Percentiles rank a stretch among this genome's conserved stretches.
Conservation (phyloP, 1,284 basidiomycete genomes). For the Apiotrichum veenhuisii region DNA sequence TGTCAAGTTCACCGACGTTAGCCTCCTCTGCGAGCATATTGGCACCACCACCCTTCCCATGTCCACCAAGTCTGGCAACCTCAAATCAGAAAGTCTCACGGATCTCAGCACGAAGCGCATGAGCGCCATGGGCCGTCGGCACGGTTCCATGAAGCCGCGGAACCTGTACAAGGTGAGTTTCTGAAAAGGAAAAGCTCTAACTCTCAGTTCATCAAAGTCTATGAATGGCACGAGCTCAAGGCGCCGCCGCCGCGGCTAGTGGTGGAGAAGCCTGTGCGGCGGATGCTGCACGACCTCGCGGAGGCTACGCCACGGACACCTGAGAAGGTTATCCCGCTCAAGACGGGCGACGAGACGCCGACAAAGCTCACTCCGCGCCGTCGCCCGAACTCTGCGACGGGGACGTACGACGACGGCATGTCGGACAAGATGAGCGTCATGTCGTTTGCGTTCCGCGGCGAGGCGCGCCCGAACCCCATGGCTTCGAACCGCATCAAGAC, state of each 20-base stretch:
- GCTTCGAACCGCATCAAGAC: neutral
- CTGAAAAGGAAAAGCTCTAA: neutral
- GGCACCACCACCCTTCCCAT: constrained; percentile 85
- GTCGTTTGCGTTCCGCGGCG: constrained; percentile 39
- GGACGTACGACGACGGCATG: constrained; percentile 10
- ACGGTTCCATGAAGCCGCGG: constrained; percentile 69
- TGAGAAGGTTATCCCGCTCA: constrained; percentile 8
- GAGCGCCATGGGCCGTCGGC: constrained; percentile 63
- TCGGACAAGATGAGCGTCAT: constrained; percentile 40
- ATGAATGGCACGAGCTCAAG: constrained; percentile 62
- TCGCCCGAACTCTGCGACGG: neutral
- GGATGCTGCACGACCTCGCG: constrained; percentile 9
- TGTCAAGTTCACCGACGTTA: constrained; percentile 90
- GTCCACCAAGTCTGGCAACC: constrained; percentile 58
- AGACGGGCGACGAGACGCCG: constrained; percentile 11
- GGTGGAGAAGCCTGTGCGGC: neutral
- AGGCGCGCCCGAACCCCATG: constrained; percentile 10
- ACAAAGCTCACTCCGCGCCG: constrained; percentile 7
- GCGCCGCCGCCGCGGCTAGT: neutral
- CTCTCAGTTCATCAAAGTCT: constrained; percentile 59
- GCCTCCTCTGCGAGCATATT: constrained; percentile 81
- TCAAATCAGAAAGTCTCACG: constrained; percentile 60
- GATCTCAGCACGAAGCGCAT: constrained; percentile 60
- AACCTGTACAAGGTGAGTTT: constrained; percentile 75
- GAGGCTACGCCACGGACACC: constrained; percentile 7